Evolutionary conservation across 2,329 filamentous ascomycete genomes (phyloP), one percentile per base, ranked within the genome.

Genomic region (Dactylonectria estremocensis): DNA sequence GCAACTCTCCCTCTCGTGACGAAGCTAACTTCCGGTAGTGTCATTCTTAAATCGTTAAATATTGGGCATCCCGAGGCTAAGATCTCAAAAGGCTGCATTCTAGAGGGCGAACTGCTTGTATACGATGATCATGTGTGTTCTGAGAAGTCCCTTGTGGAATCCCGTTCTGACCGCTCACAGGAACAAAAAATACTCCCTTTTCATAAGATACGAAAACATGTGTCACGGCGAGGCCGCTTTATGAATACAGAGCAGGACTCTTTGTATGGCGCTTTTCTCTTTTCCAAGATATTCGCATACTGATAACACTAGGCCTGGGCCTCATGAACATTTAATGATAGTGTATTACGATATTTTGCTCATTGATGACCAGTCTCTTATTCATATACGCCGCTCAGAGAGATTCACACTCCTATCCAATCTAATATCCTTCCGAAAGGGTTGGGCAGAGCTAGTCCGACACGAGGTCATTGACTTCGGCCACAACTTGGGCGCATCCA

Each of bases 31-130:
- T 8, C 5, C 35, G 61, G 1, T 28, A 85, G 86, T 2, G 86
- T 86, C 1, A 90, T 97, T 63, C 84, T 86, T 46, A 82, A 89
- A 3, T 91, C 91, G 3, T 82, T 97, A 5, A 85, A 84, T 8
- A 84, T 97, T 37, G 90, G 90, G 3, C 80, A 82, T 1, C 68
- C 84, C 0, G 83, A 86, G 8, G 92, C 92, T 77, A 86, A 82
- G 11, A 80, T 97, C 69, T 86, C 85, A 28, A 83, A 81, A 8
- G 86, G 87, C 5, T 97, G 93, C 72, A 95, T 97, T 50, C 79
- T 97, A 1, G 92, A 97, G 75, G 94, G 93, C 2, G 95, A 98
- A 76, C 82, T 97, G 61, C 86, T 96, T 6, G 91, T 95, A 2
- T 97, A 91, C 79, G 93, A 89, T 76, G 90, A 94, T 58, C 82